phyloP scores from a whole-genome alignment of 306 rosid genomes.

The Cyclanthera cordifolia region DNA sequence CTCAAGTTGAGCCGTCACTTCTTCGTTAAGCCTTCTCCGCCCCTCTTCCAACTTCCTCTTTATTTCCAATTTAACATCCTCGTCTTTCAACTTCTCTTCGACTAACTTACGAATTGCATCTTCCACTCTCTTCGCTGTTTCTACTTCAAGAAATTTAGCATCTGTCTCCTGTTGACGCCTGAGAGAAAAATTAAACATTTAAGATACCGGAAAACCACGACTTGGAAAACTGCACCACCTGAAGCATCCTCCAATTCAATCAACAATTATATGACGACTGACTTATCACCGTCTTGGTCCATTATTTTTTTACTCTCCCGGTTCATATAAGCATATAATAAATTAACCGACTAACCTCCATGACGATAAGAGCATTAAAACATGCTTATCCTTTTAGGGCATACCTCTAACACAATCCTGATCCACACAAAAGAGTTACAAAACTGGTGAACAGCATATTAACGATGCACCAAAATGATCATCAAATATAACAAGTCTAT shows the following conservation, averaged over 20 bases:
- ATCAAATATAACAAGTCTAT: slow-evolving; percentile 93
- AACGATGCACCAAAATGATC: slow-evolving; percentile 89
- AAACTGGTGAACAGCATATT: slow-evolving; percentile 95
- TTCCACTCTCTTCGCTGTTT: slow-evolving; percentile 64
- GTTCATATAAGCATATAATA: slow-evolving; percentile 31
- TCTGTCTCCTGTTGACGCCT: slow-evolving; percentile 73
- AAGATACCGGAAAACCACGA: slow-evolving; percentile 28
- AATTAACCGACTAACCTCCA: slow-evolving; percentile 77
- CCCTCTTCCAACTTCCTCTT: slow-evolving; percentile 69
- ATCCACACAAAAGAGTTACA: slow-evolving; percentile 94
- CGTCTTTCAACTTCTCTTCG: slow-evolving; percentile 62
- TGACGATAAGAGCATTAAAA: slow-evolving; percentile 52
- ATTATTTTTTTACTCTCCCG: slow-evolving; percentile 16
- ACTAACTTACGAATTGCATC: slow-evolving; percentile 61
- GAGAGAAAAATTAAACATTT: slow-evolving; percentile 23
- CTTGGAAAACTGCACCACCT: background rate
- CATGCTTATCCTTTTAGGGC: slow-evolving; percentile 90
- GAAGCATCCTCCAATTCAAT: slow-evolving; percentile 22
- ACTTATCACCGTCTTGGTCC: slow-evolving; percentile 12
- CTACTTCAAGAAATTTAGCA: slow-evolving; percentile 61
- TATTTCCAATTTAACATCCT: slow-evolving; percentile 47
- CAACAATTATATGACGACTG: slow-evolving; percentile 9
- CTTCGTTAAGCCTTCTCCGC: slow-evolving; percentile 44
- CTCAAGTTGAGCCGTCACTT: slow-evolving; percentile 67
- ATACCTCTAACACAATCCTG: slow-evolving; percentile 96